Base-by-base conservation (phyloP, 139 green algal species). In the Tetratostichococcus sp. region DNA sequence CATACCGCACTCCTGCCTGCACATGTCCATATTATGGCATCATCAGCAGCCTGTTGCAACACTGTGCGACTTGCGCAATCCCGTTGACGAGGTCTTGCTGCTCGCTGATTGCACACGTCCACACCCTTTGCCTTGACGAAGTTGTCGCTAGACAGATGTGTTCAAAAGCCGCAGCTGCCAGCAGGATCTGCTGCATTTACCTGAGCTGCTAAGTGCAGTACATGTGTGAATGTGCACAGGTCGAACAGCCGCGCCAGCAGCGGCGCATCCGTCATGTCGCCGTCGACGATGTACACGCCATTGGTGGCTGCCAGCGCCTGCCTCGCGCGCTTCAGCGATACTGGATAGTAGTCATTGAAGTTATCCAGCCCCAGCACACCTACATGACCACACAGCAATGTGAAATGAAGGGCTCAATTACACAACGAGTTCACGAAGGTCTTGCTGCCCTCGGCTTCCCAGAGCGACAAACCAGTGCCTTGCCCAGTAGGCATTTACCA, bases 261-360 rank as follows among this genome's bases (percentile, higher is more conserved):
- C 3, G 67, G 71, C 16, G 17, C 5, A 76, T 96, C 82, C 43
- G 87, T 90, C 2, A 96, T 77, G 79, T 96, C 91, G 4, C 80
- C 88, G 23, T 91, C 78, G 11, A 92, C 82, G 1, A 80, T 82
- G 33, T 86, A 75, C 2, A 92, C 74, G 30, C 77, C 79, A 32
- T 67, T 59, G n/a, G 67, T 34, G 21, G 67, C 69, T 6, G 93
- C 78, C 5, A 80, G 43, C 5, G 65, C 2, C 50, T 82, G 73
- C 4, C 91, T 74, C 2, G 82, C 84, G 17, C 81, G 79, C 78
- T 96, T 96, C 2, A 96, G 81, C 2, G 78, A 76, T 0, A 86
- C 74, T 0, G 80, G 80, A 74, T 96, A 96, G 78, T 94, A 94
- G 75, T 89, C 79, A 70, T 95, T 95, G 80, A 96, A 96, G 79